Evolutionary conservation across 1,139 yeast species (phyloP), one percentile per base, ranked within the genome.

Genomic region (Meyerozyma athensensis): DNA sequence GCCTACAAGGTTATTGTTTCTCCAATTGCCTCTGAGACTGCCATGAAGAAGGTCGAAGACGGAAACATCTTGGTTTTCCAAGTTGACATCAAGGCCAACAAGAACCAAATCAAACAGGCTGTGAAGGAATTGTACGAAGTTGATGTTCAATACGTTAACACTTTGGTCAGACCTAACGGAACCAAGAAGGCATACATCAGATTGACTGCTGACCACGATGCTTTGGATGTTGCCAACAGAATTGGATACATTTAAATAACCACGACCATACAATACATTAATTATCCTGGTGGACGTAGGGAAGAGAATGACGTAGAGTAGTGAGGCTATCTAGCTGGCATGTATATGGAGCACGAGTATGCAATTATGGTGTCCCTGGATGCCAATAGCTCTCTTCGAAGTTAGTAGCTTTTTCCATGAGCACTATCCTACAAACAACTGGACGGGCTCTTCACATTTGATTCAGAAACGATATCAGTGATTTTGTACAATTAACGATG

Each of bases 131-230:
- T 92, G 68, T 92, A 92, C 82, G 90, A 86, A 66, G 97, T 92
- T 62, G 97, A 92, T 59, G 94, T 86, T 58, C 77, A 74, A 64
- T 80, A 86, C 75, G 90, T 92, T 65, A 87, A 92, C 92, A 92
- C 97, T 61, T 81, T 90, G 73, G 74, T 92, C 65, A 86, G 96
- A 79, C 97, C 98, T 69, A 90, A 92, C 73, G 98, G 98, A 74
- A 86, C 97, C 78, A 92, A 92, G 87, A 94, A 94, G 84, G 99
- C 99, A 67, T 92, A 85, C 80, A 92, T 92, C 71, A 89, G 96
- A 79, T 86, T 92, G 72, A 89, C 97, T 65, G 94, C 97, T 70
- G 98, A 94, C 76, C 86, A 84, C 80, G 99, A 92, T 77, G 98
- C 98, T 72, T 86, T 94, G 72, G 99, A 92, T 73, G 90, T 92